A percentile compares a stretch with the other conserved stretches of the same genome.
Evolutionary conservation across 257 asterid species (phyloP).

Genomic region (Gentiana dahurica): DNA sequence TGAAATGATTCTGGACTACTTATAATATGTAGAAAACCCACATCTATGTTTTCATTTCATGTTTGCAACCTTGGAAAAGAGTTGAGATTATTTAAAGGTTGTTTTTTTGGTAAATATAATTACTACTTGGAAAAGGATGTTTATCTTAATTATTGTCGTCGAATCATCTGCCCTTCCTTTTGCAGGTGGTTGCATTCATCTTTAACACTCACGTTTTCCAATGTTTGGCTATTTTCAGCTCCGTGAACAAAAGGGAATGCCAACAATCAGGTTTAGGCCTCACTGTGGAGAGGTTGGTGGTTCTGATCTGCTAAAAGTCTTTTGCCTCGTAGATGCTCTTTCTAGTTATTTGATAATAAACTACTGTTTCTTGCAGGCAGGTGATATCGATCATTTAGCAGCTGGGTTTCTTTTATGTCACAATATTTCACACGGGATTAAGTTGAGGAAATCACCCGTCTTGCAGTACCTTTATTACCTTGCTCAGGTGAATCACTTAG

Average conservation of each 20-base stretch:
- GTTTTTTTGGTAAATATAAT: not conserved
- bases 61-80: not conserved
- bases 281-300: conserved; percentile 94
- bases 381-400: conserved; percentile 94
- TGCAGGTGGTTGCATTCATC: not conserved
- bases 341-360: not conserved
- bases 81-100: not conserved
- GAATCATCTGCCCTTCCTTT: not conserved
- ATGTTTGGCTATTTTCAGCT: conserved; percentile 39
- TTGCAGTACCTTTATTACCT: conserved; percentile 89
- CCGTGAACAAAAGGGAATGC: conserved; percentile 84
- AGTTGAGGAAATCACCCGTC: conserved; percentile 82
- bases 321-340: not conserved
- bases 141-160: not conserved
- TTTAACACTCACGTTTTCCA: not conserved
- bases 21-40: too few relatives aligned
- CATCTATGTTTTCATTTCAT: not conserved
- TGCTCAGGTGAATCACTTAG: conserved; percentile 62
- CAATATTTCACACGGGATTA: conserved; percentile 88
- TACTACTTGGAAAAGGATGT: not conserved
- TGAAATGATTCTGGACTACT: conserved; percentile 2
- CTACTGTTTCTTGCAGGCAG: conserved; percentile 53
- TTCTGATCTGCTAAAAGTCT: conserved; percentile 18
- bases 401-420: conserved; percentile 91
- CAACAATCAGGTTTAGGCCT: conserved; percentile 82